Evolutionary conservation across 2,329 filamentous ascomycete genomes (phyloP), one percentile per base, ranked within the genome.

Genomic region (Phyllosticta citribraziliensis): DNA sequence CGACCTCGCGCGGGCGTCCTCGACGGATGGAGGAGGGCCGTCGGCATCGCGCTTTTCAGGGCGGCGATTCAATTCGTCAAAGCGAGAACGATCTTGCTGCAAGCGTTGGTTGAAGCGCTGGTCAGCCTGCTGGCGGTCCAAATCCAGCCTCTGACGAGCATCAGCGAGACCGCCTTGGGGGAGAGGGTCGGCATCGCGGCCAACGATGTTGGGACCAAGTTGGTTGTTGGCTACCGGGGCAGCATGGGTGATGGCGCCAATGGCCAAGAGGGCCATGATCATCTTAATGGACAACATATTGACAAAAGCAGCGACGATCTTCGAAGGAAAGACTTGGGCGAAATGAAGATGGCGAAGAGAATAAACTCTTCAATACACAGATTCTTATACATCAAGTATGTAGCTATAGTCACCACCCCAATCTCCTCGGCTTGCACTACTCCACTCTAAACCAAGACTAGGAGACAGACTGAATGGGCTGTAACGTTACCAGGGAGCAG

Each of bases 321-420:
- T 47, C 40, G 40, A 47, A 47, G 8, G 40, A 47, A 19, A 19
- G 40, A 47, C 40, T 47, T n/a, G 17, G 2, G 17, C 19, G 17
- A n/a, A n/a, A 1, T 19, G 17, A 47, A n/a, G 14, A 19, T 47
- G 33, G 5, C 19, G 17, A n/a, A 2, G 40, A 5, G 3, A 1
- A 5, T n/a, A 0, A 1, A 19, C 14, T 4, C 3, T 8, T 6
- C n/a, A 1, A n/a, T 6, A 19, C 14, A n/a, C 2, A 47, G 2
- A n/a, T n/a, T 47, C 40, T 47, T 47, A 47, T 47, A 47, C 40
- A n/a, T 14, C 14, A 47, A 6, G 40, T 47, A 14, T 17, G 14
- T 17, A 19, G 8, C 40, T 47, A n/a, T n/a, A 47, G 6, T 47
- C 40, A 47, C 14, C 14, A 17, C 6, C 40, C 40, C 12, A 47